Evolutionary conservation across 2,329 filamentous ascomycete genomes (phyloP), one percentile per base, ranked within the genome.

Genomic region (Botrytis squamosa): DNA sequence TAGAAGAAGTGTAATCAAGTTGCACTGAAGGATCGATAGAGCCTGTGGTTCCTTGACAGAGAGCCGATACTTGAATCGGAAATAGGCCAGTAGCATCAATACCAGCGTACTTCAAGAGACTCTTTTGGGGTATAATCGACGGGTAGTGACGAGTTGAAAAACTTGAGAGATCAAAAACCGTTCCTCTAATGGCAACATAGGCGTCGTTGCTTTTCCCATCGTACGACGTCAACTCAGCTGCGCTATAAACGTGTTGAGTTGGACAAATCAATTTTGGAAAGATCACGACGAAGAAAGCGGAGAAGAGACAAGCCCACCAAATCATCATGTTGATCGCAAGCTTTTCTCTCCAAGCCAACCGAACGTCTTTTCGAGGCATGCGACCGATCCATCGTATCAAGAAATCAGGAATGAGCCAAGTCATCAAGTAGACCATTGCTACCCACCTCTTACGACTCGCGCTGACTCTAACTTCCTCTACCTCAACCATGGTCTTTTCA

Each of bases 301-400:
- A 90, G 67, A 93, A 83, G 25, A 84, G 85, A 84, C 95, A 98
- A 81, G 88, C 89, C 73, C 95, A 85, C 96, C 97, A 99, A 81
- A 99, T 99, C 80, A 98, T 88, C 82, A 99, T 87, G 85, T 99
- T 99, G 87, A 99, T 99, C 71, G 96, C 95, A 74, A 99, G 82
- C 86, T 99, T 99, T 83, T 99, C 96, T 81, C 96, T 89, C 96
- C 96, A 99, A 0, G 96, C 96, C 81, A 92, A 87, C 38, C 95
- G 92, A 14, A 99, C 90, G 82, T 99, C 96, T 81, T 97, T 97
- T 75, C 96, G 93, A 74, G 92, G 88, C 92, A 98, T 98, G 70
- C 92, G 88, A 36, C 95, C 95, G 59, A 97, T 75, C 78, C 86
- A 86, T 71, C 90, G 89, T 81, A 98, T 92, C 62, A 91, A 80